These are phyloP conservation scores for Inonotus hispidus DNA, from an alignment of 1,284 basidiomycete species.

Conservation along the genomic window DNA sequence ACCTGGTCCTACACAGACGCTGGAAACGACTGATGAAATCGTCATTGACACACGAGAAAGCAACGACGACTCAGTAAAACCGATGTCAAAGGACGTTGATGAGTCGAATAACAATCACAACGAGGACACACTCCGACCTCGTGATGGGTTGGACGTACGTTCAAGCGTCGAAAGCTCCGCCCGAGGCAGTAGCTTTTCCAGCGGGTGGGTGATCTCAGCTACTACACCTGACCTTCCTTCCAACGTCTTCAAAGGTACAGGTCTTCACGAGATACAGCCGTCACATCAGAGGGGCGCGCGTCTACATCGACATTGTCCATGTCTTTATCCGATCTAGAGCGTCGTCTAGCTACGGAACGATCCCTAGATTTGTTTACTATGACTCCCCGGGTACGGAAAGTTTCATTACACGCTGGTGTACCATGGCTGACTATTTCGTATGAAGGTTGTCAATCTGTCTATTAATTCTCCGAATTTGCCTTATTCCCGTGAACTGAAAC, in stretches of 20 bases:
- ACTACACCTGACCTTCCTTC: neutral
- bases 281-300: conserved; percentile 46
- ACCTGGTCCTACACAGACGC: conserved; percentile 21
- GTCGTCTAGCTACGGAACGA: conserved; percentile 69
- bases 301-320: conserved; percentile 47
- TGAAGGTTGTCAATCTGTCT: conserved; percentile 84
- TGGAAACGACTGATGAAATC: conserved; percentile 46
- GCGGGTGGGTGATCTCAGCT: conserved; percentile 41
- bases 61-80: neutral
- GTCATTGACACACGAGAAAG: conserved; percentile 42
- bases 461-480: conserved; percentile 79
- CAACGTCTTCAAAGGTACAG: conserved; percentile 34
- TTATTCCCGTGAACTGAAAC: conserved; percentile 76
- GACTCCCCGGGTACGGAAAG: conserved; percentile 73
- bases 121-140: conserved; percentile 18
- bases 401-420: neutral
- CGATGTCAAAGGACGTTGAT: neutral
- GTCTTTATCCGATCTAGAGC: conserved; percentile 75
- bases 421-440: conserved; percentile 9
- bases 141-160: conserved; percentile 30
- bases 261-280: conserved; percentile 53
- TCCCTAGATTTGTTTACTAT: conserved; percentile 96
- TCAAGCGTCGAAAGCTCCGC: conserved; percentile 44
- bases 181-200: conserved; percentile 47
- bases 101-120: neutral